These are phyloP conservation scores for Sinapis alba DNA, from an alignment of 441 rosid genomes.

Conservation along the genomic window DNA sequence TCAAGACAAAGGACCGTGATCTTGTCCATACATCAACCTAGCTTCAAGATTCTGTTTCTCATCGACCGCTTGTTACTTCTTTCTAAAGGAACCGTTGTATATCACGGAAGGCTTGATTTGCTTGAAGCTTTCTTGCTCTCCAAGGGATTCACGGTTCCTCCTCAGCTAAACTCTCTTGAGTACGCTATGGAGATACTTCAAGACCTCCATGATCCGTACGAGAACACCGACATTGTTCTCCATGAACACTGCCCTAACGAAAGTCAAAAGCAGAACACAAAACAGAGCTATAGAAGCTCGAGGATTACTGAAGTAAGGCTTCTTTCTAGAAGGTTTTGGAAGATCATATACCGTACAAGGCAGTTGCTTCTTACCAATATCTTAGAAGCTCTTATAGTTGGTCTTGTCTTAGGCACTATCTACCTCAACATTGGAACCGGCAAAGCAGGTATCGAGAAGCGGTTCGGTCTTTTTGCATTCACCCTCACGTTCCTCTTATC, in stretches of 20 bases:
- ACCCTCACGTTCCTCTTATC: slow-evolving; percentile 94
- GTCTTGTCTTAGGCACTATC: slow-evolving; percentile 85
- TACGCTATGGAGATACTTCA: slow-evolving; percentile 81
- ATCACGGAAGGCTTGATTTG: slow-evolving; percentile 64
- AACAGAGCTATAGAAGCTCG: slow-evolving; percentile 52
- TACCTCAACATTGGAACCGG: slow-evolving; percentile 70
- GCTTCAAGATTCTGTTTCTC: slow-evolving; percentile 75
- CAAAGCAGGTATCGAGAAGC: slow-evolving; percentile 70
- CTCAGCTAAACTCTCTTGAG: slow-evolving; percentile 86
- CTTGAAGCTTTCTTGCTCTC: slow-evolving; percentile 56
- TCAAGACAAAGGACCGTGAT: slow-evolving; percentile 67
- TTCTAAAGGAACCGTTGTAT: slow-evolving; percentile 69
- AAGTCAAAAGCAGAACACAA: slow-evolving; percentile 19
- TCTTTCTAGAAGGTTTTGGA: slow-evolving; percentile 65
- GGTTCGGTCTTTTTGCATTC: slow-evolving; percentile 90
- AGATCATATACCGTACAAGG: slow-evolving; percentile 75
- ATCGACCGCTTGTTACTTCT: slow-evolving; percentile 66
- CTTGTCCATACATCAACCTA: slow-evolving; percentile 90
- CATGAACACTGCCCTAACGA: neutral
- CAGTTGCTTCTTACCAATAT: slow-evolving; percentile 80
- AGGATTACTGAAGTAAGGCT: slow-evolving; percentile 58
- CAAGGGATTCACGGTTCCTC: slow-evolving; percentile 72
- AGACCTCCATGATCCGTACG: slow-evolving; percentile 48
- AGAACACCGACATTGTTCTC: slow-evolving; percentile 28
- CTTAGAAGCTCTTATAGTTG: slow-evolving; percentile 81